Base-by-base conservation (phyloP, 2,329 filamentous ascomycete species). In the Coleophoma crateriformis region DNA sequence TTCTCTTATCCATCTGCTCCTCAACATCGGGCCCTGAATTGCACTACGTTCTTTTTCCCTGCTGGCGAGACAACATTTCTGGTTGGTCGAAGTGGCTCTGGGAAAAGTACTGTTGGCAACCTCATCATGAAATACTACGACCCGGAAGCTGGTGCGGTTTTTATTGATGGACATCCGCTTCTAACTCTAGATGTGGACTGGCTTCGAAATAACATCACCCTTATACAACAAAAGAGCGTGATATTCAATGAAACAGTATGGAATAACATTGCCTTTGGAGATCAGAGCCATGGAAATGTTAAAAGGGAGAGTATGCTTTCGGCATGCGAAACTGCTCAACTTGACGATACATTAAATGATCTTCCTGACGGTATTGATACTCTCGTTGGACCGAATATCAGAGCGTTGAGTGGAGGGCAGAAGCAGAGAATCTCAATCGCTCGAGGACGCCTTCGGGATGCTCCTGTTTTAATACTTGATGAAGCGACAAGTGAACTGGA, bases 401-500 rank as follows among this genome's bases (percentile, higher is more conserved):
- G 78, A 33, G 76, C 79, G 3, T 71, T 96, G 38, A 95, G 90
- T 55, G 91, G 90, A 8, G 92, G 92, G 0, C 90, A 97, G 67
- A 84, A 77, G 51, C 91, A 96, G 65, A 77, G 89, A 47, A 72
- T 96, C 44, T 87, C 88, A 0, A 74, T 97, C 33, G 90, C 91
- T 1, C 77, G 91, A 55, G 88, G 90, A 1, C 79, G 79, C 38
- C 68, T 97, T 6, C 76, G 90, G 46, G 80, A 96, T 61, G 82
- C 90, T 0, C 81, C 88, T 0, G 78, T 97, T 0, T 72, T 97
- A 7, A 85, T 97, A 22, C 73, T 97, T 3, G 92, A 97, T 57
- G 94, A 97, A 64, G 82, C 88, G 1, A 96, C 90, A 0, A 94
- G 89, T 65, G 88, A 88, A 0, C 71, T 97, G 10, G 92, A 97